Evolutionary conservation across 2,329 filamentous ascomycete species (phyloP).

Genomic region (Coniochaeta sp.): DNA sequence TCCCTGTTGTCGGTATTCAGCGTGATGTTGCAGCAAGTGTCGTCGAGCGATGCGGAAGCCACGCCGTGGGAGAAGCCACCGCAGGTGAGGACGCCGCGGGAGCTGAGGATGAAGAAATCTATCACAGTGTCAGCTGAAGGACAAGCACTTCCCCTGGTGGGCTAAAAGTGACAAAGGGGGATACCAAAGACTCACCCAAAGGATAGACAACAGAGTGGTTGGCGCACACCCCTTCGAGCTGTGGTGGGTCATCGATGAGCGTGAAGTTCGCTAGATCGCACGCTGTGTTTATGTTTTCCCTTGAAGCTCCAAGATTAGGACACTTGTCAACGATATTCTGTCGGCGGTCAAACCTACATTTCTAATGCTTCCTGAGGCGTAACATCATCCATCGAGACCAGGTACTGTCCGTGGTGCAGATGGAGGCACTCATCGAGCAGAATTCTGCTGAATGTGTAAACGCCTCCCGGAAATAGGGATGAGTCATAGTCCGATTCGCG

Average conservation of each 20-base stretch:
- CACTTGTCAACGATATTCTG: background rate
- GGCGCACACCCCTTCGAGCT: background rate
- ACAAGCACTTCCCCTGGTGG: too few species aligned
- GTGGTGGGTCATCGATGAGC: background rate
- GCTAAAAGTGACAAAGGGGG: background rate
- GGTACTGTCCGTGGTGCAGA: background rate
- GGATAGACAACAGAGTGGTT: background rate
- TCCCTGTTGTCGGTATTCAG: background rate
- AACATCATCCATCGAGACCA: background rate
- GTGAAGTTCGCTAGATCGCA: background rate
- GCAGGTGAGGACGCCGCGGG: background rate
- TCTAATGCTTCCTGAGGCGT: background rate
- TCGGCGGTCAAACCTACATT: background rate
- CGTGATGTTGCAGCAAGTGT: background rate
- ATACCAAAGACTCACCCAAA: background rate
- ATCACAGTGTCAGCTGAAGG: background rate
- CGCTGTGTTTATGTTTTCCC: background rate
- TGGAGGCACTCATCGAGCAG: background rate
- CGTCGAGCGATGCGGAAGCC: background rate
- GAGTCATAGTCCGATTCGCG: background rate
- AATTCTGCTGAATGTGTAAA: background rate
- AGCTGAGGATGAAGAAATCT: background rate
- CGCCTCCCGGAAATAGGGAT: background rate
- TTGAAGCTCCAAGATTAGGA: background rate
- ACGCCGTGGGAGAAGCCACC: background rate